Conservation (phyloP, 768 basidiomycete genomes). For the Leccinum obscurum region DNA sequence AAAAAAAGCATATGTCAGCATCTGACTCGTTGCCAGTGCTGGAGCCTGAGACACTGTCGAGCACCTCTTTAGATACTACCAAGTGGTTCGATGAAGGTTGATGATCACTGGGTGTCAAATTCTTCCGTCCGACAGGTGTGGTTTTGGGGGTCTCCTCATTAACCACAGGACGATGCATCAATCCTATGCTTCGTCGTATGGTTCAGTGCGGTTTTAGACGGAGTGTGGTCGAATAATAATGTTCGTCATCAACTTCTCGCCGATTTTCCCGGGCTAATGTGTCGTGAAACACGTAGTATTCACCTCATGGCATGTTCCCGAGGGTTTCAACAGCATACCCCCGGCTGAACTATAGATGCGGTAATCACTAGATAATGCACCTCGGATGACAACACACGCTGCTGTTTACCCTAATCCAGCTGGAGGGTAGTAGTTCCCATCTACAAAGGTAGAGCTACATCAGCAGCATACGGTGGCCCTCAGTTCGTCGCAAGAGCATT, state of each 20-base stretch:
- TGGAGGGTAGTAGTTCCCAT: neutral
- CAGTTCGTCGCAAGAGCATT: constrained; percentile 30
- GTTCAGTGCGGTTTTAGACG: neutral
- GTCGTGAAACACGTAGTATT: neutral
- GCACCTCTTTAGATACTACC: too few species aligned
- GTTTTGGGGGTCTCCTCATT: neutral
- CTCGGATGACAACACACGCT: neutral
- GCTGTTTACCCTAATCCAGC: neutral
- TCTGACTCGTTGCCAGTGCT: too few species aligned
- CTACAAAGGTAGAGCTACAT: neutral
- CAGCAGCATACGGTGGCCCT: constrained; percentile 27
- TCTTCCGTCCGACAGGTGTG: neutral
- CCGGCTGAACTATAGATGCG: constrained; percentile 13
- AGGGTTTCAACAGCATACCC: neutral
- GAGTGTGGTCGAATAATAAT: too few species aligned
- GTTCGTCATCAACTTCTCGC: neutral
- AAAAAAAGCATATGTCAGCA: too few species aligned
- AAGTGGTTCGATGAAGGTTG: neutral
- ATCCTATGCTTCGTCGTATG: neutral
- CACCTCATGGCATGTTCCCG: neutral
- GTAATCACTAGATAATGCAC: neutral
- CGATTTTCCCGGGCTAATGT: neutral
- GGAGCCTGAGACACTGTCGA: too few species aligned
- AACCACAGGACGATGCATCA: neutral
- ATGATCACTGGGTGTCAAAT: neutral